Evolutionary conservation across 179 eudicot genomes (phyloP), one percentile per base, ranked within the genome.

Genomic region (Dionaea muscipula): DNA sequence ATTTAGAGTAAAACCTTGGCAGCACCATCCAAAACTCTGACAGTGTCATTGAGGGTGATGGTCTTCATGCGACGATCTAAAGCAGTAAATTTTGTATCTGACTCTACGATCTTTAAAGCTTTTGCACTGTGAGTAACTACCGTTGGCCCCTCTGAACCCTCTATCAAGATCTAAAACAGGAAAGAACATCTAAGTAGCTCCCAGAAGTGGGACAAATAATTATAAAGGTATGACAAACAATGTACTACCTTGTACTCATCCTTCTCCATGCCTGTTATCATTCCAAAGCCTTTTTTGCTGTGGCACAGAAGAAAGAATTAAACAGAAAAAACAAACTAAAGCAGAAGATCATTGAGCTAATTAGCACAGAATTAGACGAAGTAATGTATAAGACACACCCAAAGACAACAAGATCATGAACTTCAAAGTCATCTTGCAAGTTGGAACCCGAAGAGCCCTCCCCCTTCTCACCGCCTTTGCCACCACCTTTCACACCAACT

Each of bases 241-340:
- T 24, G 35, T 68, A 46, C 41, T 69, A 91, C 98, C 98, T 82
- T 87, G 71, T 77, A 78, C 17, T 84, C 94, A 63, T 82, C 94
- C 66, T 82, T 91, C 67, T 91, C 96, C 61, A 73, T 43, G 68
- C 96, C 84, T 45, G 81, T 68, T 17, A 91, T 61, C 59, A 84
- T 82, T 10, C 98, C 98, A 70, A 81, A 91, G 27, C 79, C 94
- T 72, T 78, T 80, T 68, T 80, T 75, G 53, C 98, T 91, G 86
- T 72, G 68, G 55, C 12, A 55, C 18, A 18, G 19, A 38, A 46
- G 55, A 14, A 51, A 47, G 45, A 17, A 0, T 20, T 53, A 20
- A 12, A 28, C 38, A 60, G 18, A 28, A 38, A 22, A 28, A 57
- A 40, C 38, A 17, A 65, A 50, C 20, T 22, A 44, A 62, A 39